phyloP scores from a whole-genome alignment of 306 rosid genomes.

The Erythrophleum fordii region DNA sequence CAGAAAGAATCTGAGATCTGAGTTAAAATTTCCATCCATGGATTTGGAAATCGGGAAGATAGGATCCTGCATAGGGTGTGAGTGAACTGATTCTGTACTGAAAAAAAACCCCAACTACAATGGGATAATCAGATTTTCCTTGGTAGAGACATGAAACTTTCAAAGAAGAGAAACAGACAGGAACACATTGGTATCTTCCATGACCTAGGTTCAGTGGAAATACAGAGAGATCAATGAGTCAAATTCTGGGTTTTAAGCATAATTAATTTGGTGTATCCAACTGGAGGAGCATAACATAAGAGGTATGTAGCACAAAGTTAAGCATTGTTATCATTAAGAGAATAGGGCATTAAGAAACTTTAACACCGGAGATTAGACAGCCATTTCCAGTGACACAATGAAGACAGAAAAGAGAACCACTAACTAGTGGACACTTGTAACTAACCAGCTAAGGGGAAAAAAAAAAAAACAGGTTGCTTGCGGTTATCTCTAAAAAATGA shows the following conservation, averaged over 20 bases:
- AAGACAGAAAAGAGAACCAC: conserved; percentile 1
- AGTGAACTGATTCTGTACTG: background rate
- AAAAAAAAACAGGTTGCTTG: background rate
- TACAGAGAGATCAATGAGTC: background rate
- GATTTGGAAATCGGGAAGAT: background rate
- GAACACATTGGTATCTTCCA: background rate
- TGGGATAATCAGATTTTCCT: background rate
- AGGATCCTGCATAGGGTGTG: background rate
- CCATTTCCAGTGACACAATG: background rate
- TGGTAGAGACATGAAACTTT: background rate
- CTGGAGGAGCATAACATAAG: background rate
- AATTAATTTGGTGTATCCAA: background rate
- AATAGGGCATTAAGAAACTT: background rate
- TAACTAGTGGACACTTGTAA: background rate
- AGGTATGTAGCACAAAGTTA: background rate
- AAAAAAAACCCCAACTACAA: background rate
- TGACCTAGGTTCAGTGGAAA: background rate
- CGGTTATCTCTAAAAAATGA: background rate
- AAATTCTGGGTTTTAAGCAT: background rate
- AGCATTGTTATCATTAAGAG: background rate
- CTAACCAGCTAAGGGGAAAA: background rate
- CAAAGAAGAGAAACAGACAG: background rate
- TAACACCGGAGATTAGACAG: background rate
- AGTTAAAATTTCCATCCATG: background rate
- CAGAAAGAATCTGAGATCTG: background rate